These are phyloP conservation scores for Madurella mycetomatis DNA, from an alignment of 2,329 filamentous ascomycete species.

Conservation along the genomic window DNA sequence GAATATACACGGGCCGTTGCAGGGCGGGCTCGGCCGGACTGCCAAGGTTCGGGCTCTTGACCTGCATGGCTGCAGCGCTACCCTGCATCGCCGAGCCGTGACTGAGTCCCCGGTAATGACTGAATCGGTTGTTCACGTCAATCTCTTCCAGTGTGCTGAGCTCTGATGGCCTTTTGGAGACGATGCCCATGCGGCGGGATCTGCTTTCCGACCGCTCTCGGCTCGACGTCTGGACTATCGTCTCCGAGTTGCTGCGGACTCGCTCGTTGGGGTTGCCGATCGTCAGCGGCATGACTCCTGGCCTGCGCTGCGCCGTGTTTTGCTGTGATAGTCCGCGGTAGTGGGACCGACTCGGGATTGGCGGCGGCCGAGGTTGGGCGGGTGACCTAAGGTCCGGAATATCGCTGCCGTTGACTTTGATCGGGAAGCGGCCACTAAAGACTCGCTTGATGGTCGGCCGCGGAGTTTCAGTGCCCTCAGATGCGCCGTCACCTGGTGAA, in stretches of 20 bases:
- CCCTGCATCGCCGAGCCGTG: constrained; percentile 66
- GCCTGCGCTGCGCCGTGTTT: constrained; percentile 59
- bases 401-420: constrained; percentile 71
- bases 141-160: constrained; percentile 60
- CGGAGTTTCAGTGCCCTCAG: constrained; percentile 76
- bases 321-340: constrained; percentile 71
- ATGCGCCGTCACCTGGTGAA: constrained; percentile 56
- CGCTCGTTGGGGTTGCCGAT: constrained; percentile 68
- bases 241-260: constrained; percentile 61
- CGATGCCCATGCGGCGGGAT: constrained; percentile 59
- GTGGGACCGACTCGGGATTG: constrained; percentile 76
- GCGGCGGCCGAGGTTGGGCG: constrained; percentile 61
- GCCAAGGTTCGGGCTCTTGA: constrained; percentile 55
- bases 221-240: constrained; percentile 45
- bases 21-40: constrained; percentile 56
- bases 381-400: constrained; percentile 65
- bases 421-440: constrained; percentile 61
- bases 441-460: constrained; percentile 58
- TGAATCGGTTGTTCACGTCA: constrained; percentile 60
- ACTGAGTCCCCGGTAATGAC: constrained; percentile 62
- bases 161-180: constrained; percentile 53
- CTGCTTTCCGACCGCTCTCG: constrained; percentile 51
- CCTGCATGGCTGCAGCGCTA: constrained; percentile 34
- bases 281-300: constrained; percentile 66
- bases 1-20: constrained; percentile 58